Base-by-base conservation (phyloP, 2,329 filamentous ascomycete genomes). In the Exophiala phaeomuriformis region DNA sequence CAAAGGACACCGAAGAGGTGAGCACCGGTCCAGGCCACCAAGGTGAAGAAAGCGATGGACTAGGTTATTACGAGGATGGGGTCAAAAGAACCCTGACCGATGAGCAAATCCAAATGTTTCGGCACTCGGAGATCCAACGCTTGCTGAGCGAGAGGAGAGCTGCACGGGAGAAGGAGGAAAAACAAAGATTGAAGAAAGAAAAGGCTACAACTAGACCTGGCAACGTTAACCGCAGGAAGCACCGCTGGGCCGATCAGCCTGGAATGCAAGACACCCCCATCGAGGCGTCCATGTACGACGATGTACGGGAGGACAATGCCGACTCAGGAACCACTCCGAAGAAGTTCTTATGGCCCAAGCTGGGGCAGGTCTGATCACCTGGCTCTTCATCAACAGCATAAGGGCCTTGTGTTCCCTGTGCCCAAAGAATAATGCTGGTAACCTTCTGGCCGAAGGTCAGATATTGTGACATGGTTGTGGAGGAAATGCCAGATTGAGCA, bases 11-110 rank as follows among this genome's bases (percentile, higher is more conserved):
- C 12, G 46, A 19, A 3, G 40, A 52, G 10, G n/a, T 42, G n/a
- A 41, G 42, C 28, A 37, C 10, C 31, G 35, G 46, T 27, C 12
- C 5, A 6, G 8, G 2, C 10, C 19, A 29, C 9, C 41, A 61
- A 7, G 54, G 62, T 12, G 61, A 69, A 36, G 68, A 70, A 4
- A 64, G 70, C 12, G 85, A 88, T 64, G 81, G 73, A 1, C 74
- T 96, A 10, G 91, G 90, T 12, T 91, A 88, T 69, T 97, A 97
- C 62, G 71, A 80, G 1, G 90, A 97, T 65, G 90, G 91, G 2
- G 81, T 83, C 57, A 93, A 93, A 67, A 85, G 91, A 39, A 95
- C 90, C 12, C 75, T 97, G 63, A 96, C 90, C 6, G 88, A 96
- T 65, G 87, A 90, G 63, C 88, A 96, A 72, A 88, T 96, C 62